Percentiles rank a stretch among this genome's conserved stretches.
These are phyloP conservation scores for Diaporthe longicolla DNA, from an alignment of 2,329 filamentous ascomycete genomes.

Conservation along the genomic window DNA sequence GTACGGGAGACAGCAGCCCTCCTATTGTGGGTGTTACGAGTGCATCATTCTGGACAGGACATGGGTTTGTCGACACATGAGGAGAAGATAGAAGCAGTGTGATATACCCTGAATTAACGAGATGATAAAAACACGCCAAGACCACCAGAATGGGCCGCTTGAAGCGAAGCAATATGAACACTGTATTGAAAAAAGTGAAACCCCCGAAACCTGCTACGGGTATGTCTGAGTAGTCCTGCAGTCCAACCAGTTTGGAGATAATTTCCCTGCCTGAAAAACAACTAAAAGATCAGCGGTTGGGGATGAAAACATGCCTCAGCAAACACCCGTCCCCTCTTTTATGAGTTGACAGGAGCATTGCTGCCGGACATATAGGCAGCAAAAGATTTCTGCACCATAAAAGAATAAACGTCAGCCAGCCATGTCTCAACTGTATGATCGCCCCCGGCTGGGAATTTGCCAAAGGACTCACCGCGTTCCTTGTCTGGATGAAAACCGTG, in stretches of 20 bases:
- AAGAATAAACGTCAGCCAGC: not conserved
- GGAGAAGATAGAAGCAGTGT: not conserved
- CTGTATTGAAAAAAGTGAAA: not conserved
- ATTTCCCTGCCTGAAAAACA: too few relatives aligned
- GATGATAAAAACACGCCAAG: not conserved
- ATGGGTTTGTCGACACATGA: not conserved
- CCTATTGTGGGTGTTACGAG: not conserved
- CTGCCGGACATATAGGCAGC: constrained; percentile 42
- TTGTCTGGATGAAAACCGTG: constrained; percentile 91
- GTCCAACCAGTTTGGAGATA: not conserved
- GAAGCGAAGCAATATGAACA: constrained; percentile 12
- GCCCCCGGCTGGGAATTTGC: not conserved
- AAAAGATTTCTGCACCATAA: constrained; percentile 41
- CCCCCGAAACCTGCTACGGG: not conserved
- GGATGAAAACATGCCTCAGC: not conserved
- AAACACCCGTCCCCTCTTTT: not conserved
- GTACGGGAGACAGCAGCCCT: not conserved
- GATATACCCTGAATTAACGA: not conserved
- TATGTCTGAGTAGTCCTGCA: not conserved
- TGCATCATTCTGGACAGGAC: not conserved
- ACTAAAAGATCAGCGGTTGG: not conserved
- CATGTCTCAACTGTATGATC: not conserved
- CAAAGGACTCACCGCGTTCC: constrained; percentile 76
- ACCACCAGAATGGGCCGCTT: constrained; percentile 3
- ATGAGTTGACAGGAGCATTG: constrained; percentile 24